phyloP scores from a whole-genome alignment of 768 basidiomycete genomes.

The Fibroporia radiculosa region DNA sequence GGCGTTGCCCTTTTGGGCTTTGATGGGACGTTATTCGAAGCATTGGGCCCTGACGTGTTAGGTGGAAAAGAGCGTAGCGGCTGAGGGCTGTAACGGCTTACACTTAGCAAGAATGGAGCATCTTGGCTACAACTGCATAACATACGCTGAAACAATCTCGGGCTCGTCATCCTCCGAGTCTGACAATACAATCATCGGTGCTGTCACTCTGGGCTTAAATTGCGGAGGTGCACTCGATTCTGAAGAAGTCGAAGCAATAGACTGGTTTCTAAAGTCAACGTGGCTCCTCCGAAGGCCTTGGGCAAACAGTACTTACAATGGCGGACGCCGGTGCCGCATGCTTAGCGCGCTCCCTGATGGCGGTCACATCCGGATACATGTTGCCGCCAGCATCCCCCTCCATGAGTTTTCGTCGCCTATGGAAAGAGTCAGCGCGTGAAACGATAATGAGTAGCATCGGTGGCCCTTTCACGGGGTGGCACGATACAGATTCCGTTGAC shows the following conservation, averaged over 20 bases:
- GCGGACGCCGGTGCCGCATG: not conserved
- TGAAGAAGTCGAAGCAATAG: not conserved
- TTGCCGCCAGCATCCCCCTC: not conserved
- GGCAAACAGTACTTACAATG: not conserved
- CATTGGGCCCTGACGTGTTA: constrained; percentile 6
- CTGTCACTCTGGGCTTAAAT: not conserved
- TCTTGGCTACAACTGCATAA: not conserved
- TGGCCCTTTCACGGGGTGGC: not conserved
- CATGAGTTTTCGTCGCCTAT: not conserved
- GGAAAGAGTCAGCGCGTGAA: not conserved
- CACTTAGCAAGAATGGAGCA: not conserved
- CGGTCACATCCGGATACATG: not conserved
- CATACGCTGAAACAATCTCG: constrained; percentile 1
- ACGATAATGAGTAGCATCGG: not conserved
- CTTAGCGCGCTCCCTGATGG: not conserved
- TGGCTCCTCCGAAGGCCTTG: not conserved
- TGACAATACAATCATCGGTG: constrained; percentile 13
- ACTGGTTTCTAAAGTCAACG: not conserved
- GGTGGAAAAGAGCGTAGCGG: constrained; percentile 11
- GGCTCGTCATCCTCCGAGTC: constrained; percentile 19
- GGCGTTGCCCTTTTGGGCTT: constrained; percentile 16
- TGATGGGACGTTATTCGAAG: not conserved
- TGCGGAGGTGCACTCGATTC: not conserved
- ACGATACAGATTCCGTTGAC: not conserved
- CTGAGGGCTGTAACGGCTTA: not conserved